Percentiles rank a stretch among this genome's conserved stretches.
Evolutionary conservation across 805 yeast genomes (phyloP).

Genomic region (Lachancea thermotolerans): DNA sequence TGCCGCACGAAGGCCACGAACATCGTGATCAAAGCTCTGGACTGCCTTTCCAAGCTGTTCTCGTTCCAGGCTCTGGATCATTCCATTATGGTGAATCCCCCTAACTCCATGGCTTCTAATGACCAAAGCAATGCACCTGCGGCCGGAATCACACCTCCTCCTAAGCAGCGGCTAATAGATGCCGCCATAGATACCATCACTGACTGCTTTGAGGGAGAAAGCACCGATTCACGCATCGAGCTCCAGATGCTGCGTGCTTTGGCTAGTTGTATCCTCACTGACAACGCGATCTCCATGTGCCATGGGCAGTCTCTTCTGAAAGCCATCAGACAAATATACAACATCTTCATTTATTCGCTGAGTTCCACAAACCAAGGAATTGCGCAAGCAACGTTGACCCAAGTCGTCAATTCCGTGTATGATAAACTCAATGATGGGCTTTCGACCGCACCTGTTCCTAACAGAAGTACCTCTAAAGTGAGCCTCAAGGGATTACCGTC

Average conservation of each 20-base stretch:
- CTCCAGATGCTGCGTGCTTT: slow-evolving; percentile 89
- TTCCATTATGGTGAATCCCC: slow-evolving; percentile 43
- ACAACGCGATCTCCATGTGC: slow-evolving; percentile 57
- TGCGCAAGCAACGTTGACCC: slow-evolving; percentile 93
- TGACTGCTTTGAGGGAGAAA: slow-evolving; percentile 84
- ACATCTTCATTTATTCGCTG: slow-evolving; percentile 79
- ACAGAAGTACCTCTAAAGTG: slow-evolving; percentile 9
- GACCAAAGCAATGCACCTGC: slow-evolving; percentile 24
- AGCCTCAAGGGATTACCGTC: slow-evolving; percentile 13
- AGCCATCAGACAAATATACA: slow-evolving; percentile 90
- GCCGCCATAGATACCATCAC: slow-evolving; percentile 80
- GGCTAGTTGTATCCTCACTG: slow-evolving; percentile 79
- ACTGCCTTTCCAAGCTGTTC: slow-evolving; percentile 79
- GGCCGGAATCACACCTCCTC: slow-evolving; percentile 44
- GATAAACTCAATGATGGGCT: slow-evolving; percentile 51
- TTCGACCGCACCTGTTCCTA: slow-evolving; percentile 12
- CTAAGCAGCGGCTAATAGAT: slow-evolving; percentile 58
- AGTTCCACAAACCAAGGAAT: slow-evolving; percentile 81
- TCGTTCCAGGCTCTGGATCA: slow-evolving; percentile 72
- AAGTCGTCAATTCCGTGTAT: slow-evolving; percentile 79
- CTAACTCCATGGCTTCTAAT: slow-evolving; percentile 33
- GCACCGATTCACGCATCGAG: slow-evolving; percentile 83
- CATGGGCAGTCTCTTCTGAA: slow-evolving; percentile 86
- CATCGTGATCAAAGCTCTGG: slow-evolving; percentile 68
- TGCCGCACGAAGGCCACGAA: slow-evolving; percentile 64